A percentile compares a stretch with the other conserved stretches of the same genome.
Conservation (phyloP, 345 rosid species). For the Streptanthus diversifolius region DNA sequence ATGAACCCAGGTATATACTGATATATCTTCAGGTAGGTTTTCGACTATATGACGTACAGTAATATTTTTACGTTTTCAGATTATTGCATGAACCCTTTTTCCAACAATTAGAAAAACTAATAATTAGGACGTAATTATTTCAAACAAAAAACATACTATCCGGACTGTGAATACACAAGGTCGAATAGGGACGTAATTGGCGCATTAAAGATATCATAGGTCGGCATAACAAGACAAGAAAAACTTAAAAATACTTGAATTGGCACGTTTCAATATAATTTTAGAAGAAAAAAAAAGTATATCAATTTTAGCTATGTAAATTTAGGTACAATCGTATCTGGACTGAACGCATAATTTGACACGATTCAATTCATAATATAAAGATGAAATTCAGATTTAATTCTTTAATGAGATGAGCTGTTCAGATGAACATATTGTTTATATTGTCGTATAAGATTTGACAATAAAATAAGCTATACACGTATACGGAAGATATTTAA, state of each 20-base stretch:
- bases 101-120: not conserved
- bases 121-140: not conserved
- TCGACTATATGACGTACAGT: not conserved
- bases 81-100: slow-evolving; percentile 2
- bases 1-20: not conserved
- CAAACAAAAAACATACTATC: not conserved
- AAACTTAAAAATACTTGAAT: not conserved
- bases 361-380: not conserved
- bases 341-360: not conserved
- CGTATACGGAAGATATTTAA: too few species aligned
- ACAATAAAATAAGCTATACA: too few species aligned
- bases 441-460: too few species aligned
- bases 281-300: not conserved
- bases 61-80: not conserved
- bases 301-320: not conserved
- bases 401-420: not conserved
- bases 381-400: not conserved
- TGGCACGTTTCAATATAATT: not conserved
- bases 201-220: slow-evolving; percentile 19
- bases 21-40: not conserved
- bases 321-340: not conserved
- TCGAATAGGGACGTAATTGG: slow-evolving; percentile 9
- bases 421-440: too few species aligned
- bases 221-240: slow-evolving; percentile 33
- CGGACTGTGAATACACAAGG: not conserved